Conservation (phyloP, 495 filamentous ascomycete genomes). For the Xylaria cubensis region DNA sequence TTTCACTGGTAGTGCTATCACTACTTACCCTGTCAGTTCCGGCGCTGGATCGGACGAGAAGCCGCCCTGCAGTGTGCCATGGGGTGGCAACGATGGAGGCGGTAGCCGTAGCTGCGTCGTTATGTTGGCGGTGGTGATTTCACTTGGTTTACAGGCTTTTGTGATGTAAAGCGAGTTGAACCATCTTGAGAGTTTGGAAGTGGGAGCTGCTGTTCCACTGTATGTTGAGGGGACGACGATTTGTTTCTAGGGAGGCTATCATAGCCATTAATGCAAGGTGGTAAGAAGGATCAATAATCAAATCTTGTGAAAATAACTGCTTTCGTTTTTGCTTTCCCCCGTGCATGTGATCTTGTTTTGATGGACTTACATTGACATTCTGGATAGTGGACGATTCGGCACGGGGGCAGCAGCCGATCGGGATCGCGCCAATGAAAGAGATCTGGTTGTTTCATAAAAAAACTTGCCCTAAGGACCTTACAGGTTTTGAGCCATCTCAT, state of each 20-base stretch:
- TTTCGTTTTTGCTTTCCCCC: not conserved
- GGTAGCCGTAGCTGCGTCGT: conserved; percentile 21
- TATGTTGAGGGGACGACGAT: not conserved
- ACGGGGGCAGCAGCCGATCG: not conserved
- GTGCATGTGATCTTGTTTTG: not conserved
- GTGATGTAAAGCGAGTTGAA: not conserved
- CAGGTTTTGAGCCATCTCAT: not conserved
- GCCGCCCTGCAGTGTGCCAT: not conserved
- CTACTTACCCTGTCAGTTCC: conserved; percentile 10
- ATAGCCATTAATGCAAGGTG: not conserved
- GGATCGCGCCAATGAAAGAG: not conserved
- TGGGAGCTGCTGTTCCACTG: not conserved
- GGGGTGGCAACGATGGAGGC: conserved; percentile 20
- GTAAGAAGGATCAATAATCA: not conserved
- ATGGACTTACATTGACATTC: not conserved
- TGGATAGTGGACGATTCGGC: not conserved
- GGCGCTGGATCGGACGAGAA: conserved; percentile 7
- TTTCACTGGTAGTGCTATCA: conserved; percentile 14
- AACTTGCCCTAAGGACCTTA: not conserved
- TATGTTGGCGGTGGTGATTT: conserved; percentile 25
- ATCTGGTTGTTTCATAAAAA: not conserved
- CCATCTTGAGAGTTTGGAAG: not conserved
- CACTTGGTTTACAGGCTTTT: conserved; percentile 14
- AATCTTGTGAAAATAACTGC: not conserved
- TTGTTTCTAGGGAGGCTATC: not conserved